Evolutionary conservation across 2,329 filamentous ascomycete genomes (phyloP), one percentile per base, ranked within the genome.

Genomic region (Cucurbitaria berberidis): DNA sequence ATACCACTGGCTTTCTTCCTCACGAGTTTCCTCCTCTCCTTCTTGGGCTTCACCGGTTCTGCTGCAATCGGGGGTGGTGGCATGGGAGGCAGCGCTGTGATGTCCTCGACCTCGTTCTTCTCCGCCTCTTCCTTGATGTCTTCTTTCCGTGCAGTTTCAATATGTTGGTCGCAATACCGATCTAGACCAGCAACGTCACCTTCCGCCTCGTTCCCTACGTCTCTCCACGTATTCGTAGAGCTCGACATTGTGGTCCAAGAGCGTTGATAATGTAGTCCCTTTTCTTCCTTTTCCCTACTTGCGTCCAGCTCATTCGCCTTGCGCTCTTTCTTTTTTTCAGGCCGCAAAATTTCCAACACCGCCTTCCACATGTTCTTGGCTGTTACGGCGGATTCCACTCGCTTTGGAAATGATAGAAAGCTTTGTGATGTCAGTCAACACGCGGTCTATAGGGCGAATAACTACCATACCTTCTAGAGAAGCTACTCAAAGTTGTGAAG

Each of bases 81-180:
- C 13, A 46, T 38, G 22, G 22, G 16, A 29, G 44, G 44, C 22
- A 46, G 24, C n/a, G 34, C 44, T 35, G 44, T 46, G 21, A 38
- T 46, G 15, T 29, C 32, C 3, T 26, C 24, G 9, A 26, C 9
- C 24, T 26, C 24, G 5, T 26, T 9, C 24, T 46, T 34, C 19
- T 44, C 41, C n/a, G 5, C 27, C 40, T 30, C 24, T 15, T 32
- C 27, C 13, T 29, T 29, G 16, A 11, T 4, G n/a, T 18, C 16
- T 18, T 21, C 26, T 3, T 19, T 34, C 16, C 11, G 16, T n/a
- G 13, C 30, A n/a, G 5, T 5, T 34, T 15, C 13, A 16, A 16
- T 16, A 16, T n/a, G 5, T 16, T 34, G 13, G 30, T 16, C 30
- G 30, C 16, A 5, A 34, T 15, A 5, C 13, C 30, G 16, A 34